Conservation (phyloP, 805 yeast genomes). For the Suhomyces kilbournensis region DNA sequence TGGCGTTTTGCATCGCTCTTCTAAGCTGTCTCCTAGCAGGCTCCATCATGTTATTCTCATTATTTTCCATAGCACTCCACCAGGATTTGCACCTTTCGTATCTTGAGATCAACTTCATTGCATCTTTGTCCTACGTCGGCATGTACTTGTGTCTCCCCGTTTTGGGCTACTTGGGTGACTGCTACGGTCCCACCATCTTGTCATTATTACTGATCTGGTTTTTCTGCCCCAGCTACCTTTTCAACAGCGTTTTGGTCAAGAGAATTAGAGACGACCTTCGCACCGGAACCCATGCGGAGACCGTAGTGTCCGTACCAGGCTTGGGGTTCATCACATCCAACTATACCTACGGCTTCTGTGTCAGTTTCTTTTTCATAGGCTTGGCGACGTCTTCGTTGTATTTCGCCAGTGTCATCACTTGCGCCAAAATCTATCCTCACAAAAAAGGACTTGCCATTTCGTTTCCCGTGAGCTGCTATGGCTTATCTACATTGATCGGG, state of each 20-base stretch:
- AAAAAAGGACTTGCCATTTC: slow-evolving; percentile 79
- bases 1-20: slow-evolving; percentile 58
- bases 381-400: slow-evolving; percentile 70
- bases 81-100: slow-evolving; percentile 58
- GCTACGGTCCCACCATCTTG: slow-evolving; percentile 77
- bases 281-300: neutral
- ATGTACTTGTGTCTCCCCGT: slow-evolving; percentile 82
- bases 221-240: slow-evolving; percentile 66
- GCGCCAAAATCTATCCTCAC: slow-evolving; percentile 81
- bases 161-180: slow-evolving; percentile 77
- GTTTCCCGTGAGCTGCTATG: slow-evolving; percentile 85
- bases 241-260: slow-evolving; percentile 26
- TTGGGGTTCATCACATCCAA: neutral
- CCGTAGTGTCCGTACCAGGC: neutral
- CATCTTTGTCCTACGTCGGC: slow-evolving; percentile 73
- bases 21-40: slow-evolving; percentile 74
- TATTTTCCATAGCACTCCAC: slow-evolving; percentile 71
- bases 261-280: neutral
- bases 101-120: slow-evolving; percentile 63
- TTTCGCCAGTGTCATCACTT: slow-evolving; percentile 68
- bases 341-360: slow-evolving; percentile 30
- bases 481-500: slow-evolving; percentile 73
- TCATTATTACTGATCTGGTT: slow-evolving; percentile 58
- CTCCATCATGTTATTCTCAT: slow-evolving; percentile 75
- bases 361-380: slow-evolving; percentile 60